phyloP scores from a whole-genome alignment of 306 rosid species.

The Canavalia ensiformis region DNA sequence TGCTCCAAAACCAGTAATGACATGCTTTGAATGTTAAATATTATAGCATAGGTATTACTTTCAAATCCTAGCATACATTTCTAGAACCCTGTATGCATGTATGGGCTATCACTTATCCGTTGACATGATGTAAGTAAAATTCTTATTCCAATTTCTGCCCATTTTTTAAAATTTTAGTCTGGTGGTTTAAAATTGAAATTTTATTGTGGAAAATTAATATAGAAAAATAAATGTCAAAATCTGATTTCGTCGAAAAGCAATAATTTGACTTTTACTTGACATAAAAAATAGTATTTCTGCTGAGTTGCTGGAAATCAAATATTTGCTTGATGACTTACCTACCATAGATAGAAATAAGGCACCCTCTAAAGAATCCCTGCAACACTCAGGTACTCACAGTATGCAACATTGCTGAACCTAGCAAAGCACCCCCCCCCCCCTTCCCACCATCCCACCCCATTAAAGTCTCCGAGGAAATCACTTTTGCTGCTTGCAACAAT shows the following conservation, averaged over 20 bases:
- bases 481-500: not conserved
- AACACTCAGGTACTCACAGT: not conserved
- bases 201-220: not conserved
- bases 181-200: not conserved
- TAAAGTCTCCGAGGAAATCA: conserved; percentile 23
- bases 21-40: conserved; percentile 19
- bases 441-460: not conserved
- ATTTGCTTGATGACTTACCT: conserved; percentile 6
- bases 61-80: not conserved
- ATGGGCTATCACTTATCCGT: not conserved
- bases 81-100: not conserved
- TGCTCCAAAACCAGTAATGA: not conserved
- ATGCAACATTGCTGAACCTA: not conserved
- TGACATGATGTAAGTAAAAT: not conserved
- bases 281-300: not conserved
- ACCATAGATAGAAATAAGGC: not conserved
- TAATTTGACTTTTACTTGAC: not conserved
- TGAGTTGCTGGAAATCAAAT: not conserved
- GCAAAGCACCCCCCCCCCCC: not conserved
- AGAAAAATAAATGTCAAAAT: not conserved
- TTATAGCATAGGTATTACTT: not conserved
- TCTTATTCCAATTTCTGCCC: not conserved
- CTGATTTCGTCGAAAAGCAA: not conserved
- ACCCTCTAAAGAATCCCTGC: not conserved
- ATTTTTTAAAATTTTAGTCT: not conserved